Base-by-base conservation (phyloP, 2,329 filamentous ascomycete species). In the Colletotrichum sp. region DNA sequence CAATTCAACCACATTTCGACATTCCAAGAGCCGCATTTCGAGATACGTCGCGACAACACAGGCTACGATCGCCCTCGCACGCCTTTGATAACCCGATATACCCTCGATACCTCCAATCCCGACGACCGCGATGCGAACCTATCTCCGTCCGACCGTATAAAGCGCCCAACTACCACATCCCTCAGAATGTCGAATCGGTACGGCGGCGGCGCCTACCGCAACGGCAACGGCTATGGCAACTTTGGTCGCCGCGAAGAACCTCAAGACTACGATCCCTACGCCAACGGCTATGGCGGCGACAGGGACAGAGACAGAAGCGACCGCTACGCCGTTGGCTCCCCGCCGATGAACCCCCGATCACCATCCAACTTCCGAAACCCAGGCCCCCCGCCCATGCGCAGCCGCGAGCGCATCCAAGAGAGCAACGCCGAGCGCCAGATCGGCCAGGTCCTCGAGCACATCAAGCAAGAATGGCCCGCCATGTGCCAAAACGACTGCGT, bases 401-500 rank as follows among this genome's bases (percentile, higher is more conserved):
- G 34, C 28, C 66, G 75, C 21, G 72, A 79, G 57, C 82, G 82
- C 79, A 82, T 84, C 78, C 86, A 81, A 77, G 86, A 85, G 79
- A 87, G 89, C 59, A 90, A 85, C 78, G 89, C 90, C 70, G 90
- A 91, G 83, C 85, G 88, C 65, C 89, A 92, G 82, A 92, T 92
- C 75, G 85, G 86, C 66, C 88, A 92, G 80, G 91, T 98, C 3
- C 89, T 99, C 65, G 93, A 95, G 79, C 93, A 95, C 79, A 98
- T 99, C 81, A 93, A 96, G 82, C 88, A 91, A 73, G 95, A 98
- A 82, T 99, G 97, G 96, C 94, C 95, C 59, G 94, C 96, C 79
- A 97, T 99, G 94, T 95, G 95, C 78, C 91, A 94, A 80, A 94
- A 94, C 77, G 94, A 97, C 82, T 98, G 96, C 82, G 92, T 98